Conservation (phyloP, 805 yeast species). For the Yamadazyma kitorensis region DNA sequence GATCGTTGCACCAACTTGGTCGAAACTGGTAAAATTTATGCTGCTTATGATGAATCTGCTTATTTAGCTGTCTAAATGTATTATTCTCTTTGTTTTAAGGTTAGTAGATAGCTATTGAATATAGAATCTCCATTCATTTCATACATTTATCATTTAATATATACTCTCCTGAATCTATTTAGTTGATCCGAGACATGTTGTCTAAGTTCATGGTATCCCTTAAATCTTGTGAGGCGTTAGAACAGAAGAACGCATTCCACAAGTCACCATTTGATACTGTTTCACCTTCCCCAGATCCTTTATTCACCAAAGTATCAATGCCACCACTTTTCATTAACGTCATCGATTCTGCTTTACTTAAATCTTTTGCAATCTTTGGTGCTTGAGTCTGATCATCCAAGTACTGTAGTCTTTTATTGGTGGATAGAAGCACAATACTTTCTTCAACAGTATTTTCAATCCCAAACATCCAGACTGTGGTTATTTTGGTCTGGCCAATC, state of each 20-base stretch:
- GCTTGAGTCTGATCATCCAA: conserved; percentile 9
- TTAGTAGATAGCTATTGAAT: too few relatives aligned
- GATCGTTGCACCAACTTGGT: conserved; percentile 51
- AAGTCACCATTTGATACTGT: conserved; percentile 55
- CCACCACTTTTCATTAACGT: conserved; percentile 52
- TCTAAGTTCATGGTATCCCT: conserved; percentile 15
- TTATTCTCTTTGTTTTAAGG: too few relatives aligned
- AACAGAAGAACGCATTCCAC: conserved; percentile 59
- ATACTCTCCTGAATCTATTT: too few relatives aligned
- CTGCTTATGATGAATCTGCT: conserved; percentile 65
- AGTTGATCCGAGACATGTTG: conserved; percentile 8
- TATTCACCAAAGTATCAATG: conserved; percentile 45
- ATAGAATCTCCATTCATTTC: too few relatives aligned
- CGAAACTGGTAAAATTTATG: conserved; percentile 67
- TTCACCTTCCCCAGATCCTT: conserved; percentile 51
- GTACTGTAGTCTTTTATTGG: conserved; percentile 54
- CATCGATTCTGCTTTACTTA: conserved; percentile 47
- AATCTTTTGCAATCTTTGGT: conserved; percentile 17
- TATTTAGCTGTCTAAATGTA: conserved; percentile 49
- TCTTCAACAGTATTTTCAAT: conserved; percentile 86
- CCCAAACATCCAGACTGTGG: conserved; percentile 91
- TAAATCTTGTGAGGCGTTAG: conserved; percentile 14
- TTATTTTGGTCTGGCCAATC: conserved; percentile 79
- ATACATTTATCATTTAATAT: too few relatives aligned
- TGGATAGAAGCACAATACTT: conserved; percentile 68